Percentiles rank a stretch among this genome's conserved stretches.
These are phyloP conservation scores for Mycena crocata DNA, from an alignment of 768 basidiomycete genomes.

Conservation along the genomic window DNA sequence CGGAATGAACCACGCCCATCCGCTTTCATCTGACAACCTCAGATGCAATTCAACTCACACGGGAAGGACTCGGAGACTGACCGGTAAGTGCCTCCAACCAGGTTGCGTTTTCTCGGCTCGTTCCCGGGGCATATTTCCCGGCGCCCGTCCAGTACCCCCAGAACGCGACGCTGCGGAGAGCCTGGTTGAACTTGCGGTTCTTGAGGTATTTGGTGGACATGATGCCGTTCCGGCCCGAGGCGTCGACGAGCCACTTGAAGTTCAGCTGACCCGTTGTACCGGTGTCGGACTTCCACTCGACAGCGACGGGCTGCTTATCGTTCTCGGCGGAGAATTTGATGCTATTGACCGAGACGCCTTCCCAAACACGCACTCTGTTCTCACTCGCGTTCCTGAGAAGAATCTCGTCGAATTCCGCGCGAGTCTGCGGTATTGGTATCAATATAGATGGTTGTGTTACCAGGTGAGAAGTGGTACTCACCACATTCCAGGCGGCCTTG, in stretches of 20 bases:
- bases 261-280: constrained; percentile 54
- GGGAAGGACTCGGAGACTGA: constrained; percentile 24
- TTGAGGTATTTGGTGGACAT: constrained; percentile 69
- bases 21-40: constrained; percentile 54
- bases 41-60: background rate
- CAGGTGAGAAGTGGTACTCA: background rate
- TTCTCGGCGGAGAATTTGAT: constrained; percentile 3
- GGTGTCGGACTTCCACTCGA: constrained; percentile 49
- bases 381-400: constrained; percentile 9
- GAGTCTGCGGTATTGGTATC: constrained; percentile 36
- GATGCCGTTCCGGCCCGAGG: constrained; percentile 68
- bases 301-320: constrained; percentile 49
- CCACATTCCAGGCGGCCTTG: constrained; percentile 23
- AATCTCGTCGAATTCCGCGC: constrained; percentile 16
- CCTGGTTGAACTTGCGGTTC: constrained; percentile 64
- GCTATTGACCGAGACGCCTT: background rate
- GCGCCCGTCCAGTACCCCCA: constrained; percentile 77
- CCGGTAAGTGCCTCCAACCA: constrained; percentile 70
- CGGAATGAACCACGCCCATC: constrained; percentile 71
- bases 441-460: constrained; percentile 6
- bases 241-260: constrained; percentile 74
- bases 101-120: constrained; percentile 56
- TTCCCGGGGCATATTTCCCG: constrained; percentile 55
- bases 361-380: background rate
- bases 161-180: constrained; percentile 67